phyloP scores from a whole-genome alignment of 1,284 basidiomycete genomes.

The Tilletia caries region DNA sequence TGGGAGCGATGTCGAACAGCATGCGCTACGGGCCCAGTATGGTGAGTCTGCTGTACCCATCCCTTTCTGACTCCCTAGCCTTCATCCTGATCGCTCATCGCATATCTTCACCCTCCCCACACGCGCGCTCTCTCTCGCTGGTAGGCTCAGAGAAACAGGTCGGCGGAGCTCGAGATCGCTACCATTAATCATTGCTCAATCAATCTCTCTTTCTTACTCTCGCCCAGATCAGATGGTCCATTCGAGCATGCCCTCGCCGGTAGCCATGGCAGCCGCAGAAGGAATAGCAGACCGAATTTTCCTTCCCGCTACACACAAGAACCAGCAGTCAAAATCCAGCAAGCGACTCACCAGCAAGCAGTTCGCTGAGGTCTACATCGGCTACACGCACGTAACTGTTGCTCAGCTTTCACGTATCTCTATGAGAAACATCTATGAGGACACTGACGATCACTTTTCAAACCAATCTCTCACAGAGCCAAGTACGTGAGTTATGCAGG shows the following conservation, averaged over 20 bases:
- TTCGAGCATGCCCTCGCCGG: slow-evolving; percentile 51
- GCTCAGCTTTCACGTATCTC: too few relatives aligned
- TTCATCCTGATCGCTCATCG: too few relatives aligned
- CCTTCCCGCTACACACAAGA: slow-evolving; percentile 32
- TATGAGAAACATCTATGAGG: too few relatives aligned
- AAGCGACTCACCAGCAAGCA: too few relatives aligned
- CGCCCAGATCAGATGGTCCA: slow-evolving; percentile 46
- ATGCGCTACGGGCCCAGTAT: neutral
- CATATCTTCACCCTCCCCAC: neutral
- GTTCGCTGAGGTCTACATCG: too few relatives aligned
- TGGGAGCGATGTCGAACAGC: neutral
- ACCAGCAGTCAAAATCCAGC: too few relatives aligned
- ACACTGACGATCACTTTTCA: too few relatives aligned
- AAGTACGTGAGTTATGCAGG: too few relatives aligned
- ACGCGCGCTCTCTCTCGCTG: neutral
- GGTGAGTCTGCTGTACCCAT: neutral
- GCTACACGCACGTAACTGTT: too few relatives aligned
- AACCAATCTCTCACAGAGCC: too few relatives aligned
- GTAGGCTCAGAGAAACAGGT: slow-evolving; percentile 11
- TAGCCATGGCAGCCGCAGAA: slow-evolving; percentile 59
- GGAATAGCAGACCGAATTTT: slow-evolving; percentile 65
- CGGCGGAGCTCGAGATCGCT: slow-evolving; percentile 16
- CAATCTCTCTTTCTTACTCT: neutral
- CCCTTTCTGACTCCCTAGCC: too few relatives aligned
- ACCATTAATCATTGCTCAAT: slow-evolving; percentile 20